Evolutionary conservation across 371 early-diverging fungal species (phyloP).

Genomic region (Mucor sp.): DNA sequence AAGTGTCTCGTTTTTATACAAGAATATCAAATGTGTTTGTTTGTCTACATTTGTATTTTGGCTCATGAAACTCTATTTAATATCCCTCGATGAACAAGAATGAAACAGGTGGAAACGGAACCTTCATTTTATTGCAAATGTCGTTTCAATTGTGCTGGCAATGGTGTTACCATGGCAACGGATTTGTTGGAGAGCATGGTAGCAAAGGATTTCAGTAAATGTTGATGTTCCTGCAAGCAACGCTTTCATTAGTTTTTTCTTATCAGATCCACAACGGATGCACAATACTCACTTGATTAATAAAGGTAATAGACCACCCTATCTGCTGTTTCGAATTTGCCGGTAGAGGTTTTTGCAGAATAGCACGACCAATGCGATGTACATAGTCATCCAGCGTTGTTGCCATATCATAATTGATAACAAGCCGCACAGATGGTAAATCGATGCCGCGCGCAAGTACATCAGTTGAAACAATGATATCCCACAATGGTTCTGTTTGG

Average conservation of each 20-base stretch:
- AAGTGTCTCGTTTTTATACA: neutral
- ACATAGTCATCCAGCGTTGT: conserved; percentile 58
- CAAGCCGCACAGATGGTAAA: conserved; percentile 48
- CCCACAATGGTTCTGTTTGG: conserved; percentile 33
- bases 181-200: conserved; percentile 47
- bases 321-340: conserved; percentile 23
- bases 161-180: conserved; percentile 52
- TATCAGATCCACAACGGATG: neutral
- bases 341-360: conserved; percentile 32
- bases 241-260: neutral
- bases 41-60: neutral
- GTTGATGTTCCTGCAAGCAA: conserved; percentile 48
- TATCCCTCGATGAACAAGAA: neutral
- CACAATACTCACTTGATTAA: conserved; percentile 49
- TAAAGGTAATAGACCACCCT: conserved; percentile 62
- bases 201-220: conserved; percentile 51
- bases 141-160: conserved; percentile 52
- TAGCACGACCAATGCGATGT: conserved; percentile 62
- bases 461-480: conserved; percentile 59
- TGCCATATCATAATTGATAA: conserved; percentile 69
- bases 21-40: neutral
- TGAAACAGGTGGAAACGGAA: neutral
- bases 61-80: neutral
- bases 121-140: neutral
- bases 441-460: conserved; percentile 58